A percentile compares a stretch with the other conserved stretches of the same genome.
These are phyloP conservation scores for Lasiodiplodia sp. DNA, from an alignment of 2,329 filamentous ascomycete genomes.

Conservation along the genomic window DNA sequence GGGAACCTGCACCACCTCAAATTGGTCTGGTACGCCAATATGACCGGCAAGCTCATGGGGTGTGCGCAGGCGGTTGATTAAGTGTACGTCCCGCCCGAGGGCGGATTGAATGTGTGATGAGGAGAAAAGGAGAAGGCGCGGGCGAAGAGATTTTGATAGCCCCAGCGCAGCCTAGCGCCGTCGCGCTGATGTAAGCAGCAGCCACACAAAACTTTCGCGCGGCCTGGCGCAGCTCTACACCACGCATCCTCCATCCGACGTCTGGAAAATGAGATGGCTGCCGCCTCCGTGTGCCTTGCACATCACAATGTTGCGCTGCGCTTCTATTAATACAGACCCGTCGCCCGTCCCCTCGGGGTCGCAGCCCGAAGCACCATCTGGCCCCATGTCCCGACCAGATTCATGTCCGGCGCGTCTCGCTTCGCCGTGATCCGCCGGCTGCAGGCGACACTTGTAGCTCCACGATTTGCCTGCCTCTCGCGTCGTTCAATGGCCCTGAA, in stretches of 20 bases:
- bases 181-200: constrained; percentile 27
- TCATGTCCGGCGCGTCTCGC: constrained; percentile 15
- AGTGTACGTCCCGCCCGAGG: constrained; percentile 43
- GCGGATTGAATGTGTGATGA: constrained; percentile 51
- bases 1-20: constrained; percentile 24
- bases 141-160: constrained; percentile 21
- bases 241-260: constrained; percentile 3
- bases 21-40: constrained; percentile 54
- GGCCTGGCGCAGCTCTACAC: background rate
- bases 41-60: constrained; percentile 51
- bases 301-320: constrained; percentile 16
- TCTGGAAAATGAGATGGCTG: constrained; percentile 13
- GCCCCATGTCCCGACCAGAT: constrained; percentile 20
- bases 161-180: background rate
- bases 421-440: constrained; percentile 19
- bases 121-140: constrained; percentile 23
- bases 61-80: constrained; percentile 53
- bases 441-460: constrained; percentile 34
- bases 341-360: background rate
- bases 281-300: constrained; percentile 12
- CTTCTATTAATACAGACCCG: constrained; percentile 8
- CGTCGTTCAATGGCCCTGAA: constrained; percentile 54
- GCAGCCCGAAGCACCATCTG: constrained; percentile 14
- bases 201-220: constrained; percentile 10
- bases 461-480: constrained; percentile 61